Evolutionary conservation across 148 eudicot genomes (phyloP), one percentile per base, ranked within the genome.

Genomic region (Fallopia convolvulus): DNA sequence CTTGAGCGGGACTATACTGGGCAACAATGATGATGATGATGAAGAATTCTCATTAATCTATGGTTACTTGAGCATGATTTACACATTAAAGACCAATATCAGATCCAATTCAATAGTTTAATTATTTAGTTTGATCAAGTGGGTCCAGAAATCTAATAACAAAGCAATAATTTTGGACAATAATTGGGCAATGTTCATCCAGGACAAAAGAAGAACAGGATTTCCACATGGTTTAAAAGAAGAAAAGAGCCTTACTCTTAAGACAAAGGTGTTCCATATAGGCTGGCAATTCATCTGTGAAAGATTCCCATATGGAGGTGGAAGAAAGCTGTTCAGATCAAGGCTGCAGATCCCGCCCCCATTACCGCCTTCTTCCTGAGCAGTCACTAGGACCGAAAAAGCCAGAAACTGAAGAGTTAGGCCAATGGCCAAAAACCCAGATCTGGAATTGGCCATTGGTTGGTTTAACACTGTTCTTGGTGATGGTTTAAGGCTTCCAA

Each of bases 181-280:
- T 39, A 68, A 68, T 68, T 68, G 39, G 36, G 44, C 39, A 68
- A 39, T 17, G 40, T 39, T 14, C 72, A 36, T 68, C 72, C 10
- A 18, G 33, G 71, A 76, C 47, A 61, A 30, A 39, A 30, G 48
- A 61, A 61, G 18, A 30, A 11, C 75, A 70, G 47, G 40, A 26
- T 23, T 56, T 3, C 20, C 65, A 70, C 42, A 12, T 40, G 26
- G 20, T 21, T 12, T 33, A 15, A 61, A 8, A 72, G 15, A n/a
- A 71, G 68, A 15, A 72, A 8, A 53, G 0, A 41, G 74, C 85
- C 86, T 81, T 85, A 92, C 99, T 84, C 93, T 86, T 42, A 92
- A 53, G 60, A 95, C 80, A 56, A 75, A 92, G 21, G 97, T 84
- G 77, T 92, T 90, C 99, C 97, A 95, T 56, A 92, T 86, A 68